Base-by-base conservation (phyloP, 495 filamentous ascomycete species). In the Penicillium paxilli region DNA sequence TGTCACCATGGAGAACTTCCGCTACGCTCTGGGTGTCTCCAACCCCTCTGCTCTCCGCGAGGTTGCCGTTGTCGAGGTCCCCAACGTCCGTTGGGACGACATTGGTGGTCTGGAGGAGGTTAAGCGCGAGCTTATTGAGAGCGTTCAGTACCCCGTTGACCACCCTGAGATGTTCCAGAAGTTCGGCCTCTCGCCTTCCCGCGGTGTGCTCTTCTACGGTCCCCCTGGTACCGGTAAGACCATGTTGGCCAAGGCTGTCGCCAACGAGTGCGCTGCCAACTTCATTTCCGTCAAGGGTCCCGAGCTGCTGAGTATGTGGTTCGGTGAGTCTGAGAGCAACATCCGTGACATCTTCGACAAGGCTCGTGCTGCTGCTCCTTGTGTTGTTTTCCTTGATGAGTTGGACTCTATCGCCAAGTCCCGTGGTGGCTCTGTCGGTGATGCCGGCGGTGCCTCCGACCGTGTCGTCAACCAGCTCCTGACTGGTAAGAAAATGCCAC, bases 91-190 rank as follows among this genome's bases (percentile, higher is more conserved):
- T 73, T 98, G 94, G 94, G 95, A 98, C 72, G 94, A 98, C 66
- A 98, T 98, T 75, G 94, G 94, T 83, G 94, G 94, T 78, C 80
- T 98, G 66, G 94, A 98, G 75, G 87, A 88, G 28, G 95, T 98
- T 85, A 98, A 98, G 88, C 89, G 91, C 72, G 94, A 98, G 77
- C 95, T 98, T 77, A 95, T 94, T 83, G 94, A 98, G 80, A 92
- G 87, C 70, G 94, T 98, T 19, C 95, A 98, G 71, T 98, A 98
- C 75, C 94, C 95, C 14, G 94, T 98, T 77, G 94, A 98, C 71
- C 94, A 98, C 68, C 94, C 94, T 62, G 94, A 98, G 73, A 98
- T 95, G 82, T 98, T 98, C 86, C 92, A 96, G 88, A 98, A 98
- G 80, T 98, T 98, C 53, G 95, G 95, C 77, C 87, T 98, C 52